Percentiles rank a stretch among this genome's conserved stretches.
These are phyloP conservation scores for Tolypocladium tropicale DNA, from an alignment of 2,329 filamentous ascomycete species.

Conservation along the genomic window DNA sequence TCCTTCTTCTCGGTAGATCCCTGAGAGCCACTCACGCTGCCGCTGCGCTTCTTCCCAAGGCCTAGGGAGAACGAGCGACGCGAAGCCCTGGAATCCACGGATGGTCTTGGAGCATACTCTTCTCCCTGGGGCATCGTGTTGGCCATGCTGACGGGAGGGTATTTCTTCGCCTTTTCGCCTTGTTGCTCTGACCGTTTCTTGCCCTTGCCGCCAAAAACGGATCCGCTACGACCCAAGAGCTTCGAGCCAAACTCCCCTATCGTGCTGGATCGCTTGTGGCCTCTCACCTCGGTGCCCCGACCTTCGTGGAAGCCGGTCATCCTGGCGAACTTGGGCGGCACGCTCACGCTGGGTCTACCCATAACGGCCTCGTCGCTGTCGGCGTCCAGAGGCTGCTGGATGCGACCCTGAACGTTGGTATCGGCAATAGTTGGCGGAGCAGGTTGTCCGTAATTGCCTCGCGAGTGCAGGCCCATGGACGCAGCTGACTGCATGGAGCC, in stretches of 20 bases:
- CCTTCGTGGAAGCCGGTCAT: slow-evolving; percentile 48
- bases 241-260: slow-evolving; percentile 76
- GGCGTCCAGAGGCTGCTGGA: slow-evolving; percentile 58
- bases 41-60: slow-evolving; percentile 60
- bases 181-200: slow-evolving; percentile 39
- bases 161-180: slow-evolving; percentile 58
- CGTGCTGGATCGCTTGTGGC: slow-evolving; percentile 62
- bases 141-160: slow-evolving; percentile 88
- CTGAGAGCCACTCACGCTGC: slow-evolving; percentile 50
- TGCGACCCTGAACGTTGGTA: slow-evolving; percentile 80
- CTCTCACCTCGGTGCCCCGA: slow-evolving; percentile 33
- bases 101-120: slow-evolving; percentile 41
- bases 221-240: slow-evolving; percentile 74
- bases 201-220: slow-evolving; percentile 59
- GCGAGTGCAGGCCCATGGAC: slow-evolving; percentile 56
- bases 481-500: slow-evolving; percentile 63
- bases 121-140: slow-evolving; percentile 53
- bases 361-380: slow-evolving; percentile 64
- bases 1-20: slow-evolving; percentile 45
- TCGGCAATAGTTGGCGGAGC: slow-evolving; percentile 77
- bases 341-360: slow-evolving; percentile 50
- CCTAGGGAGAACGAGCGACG: slow-evolving; percentile 62
- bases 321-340: slow-evolving; percentile 47
- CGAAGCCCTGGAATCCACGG: slow-evolving; percentile 57
- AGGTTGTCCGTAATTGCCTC: slow-evolving; percentile 71